These are phyloP conservation scores for Suillus weaverae DNA, from an alignment of 768 basidiomycete species.

Conservation along the genomic window DNA sequence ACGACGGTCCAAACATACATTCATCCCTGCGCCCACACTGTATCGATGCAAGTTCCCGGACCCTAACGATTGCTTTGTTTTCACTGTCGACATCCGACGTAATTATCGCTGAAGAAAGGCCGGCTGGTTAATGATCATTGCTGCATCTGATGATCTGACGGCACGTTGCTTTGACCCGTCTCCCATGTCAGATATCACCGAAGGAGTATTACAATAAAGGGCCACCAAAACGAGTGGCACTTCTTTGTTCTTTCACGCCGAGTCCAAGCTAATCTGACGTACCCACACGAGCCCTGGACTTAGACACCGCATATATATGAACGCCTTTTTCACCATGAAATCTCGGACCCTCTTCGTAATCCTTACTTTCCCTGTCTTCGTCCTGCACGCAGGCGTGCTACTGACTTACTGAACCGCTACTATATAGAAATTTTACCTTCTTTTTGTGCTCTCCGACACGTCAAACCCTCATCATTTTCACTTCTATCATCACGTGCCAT, in stretches of 20 bases:
- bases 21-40: constrained; percentile 12
- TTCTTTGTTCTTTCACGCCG: constrained; percentile 9
- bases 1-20: not conserved
- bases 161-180: not conserved
- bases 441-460: constrained; percentile 3
- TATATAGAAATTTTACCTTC: constrained; percentile 1
- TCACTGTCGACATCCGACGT: constrained; percentile 1
- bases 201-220: constrained; percentile 15
- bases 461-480: not conserved
- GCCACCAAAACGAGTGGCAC: constrained; percentile 7
- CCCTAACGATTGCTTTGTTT: constrained; percentile 15
- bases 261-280: not conserved
- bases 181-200: not conserved
- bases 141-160: not conserved
- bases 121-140: not conserved
- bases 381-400: constrained; percentile 15
- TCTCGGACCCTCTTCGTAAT: constrained; percentile 17
- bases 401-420: constrained; percentile 8
- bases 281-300: not conserved
- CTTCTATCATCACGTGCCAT: constrained; percentile 1
- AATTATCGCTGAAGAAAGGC: constrained; percentile 1
- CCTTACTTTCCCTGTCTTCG: not conserved
- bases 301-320: constrained; percentile 17
- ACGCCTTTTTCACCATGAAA: constrained; percentile 8
- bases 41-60: not conserved